These are phyloP conservation scores for Ogataea pilisensis DNA, from an alignment of 805 yeast species.

Conservation along the genomic window DNA sequence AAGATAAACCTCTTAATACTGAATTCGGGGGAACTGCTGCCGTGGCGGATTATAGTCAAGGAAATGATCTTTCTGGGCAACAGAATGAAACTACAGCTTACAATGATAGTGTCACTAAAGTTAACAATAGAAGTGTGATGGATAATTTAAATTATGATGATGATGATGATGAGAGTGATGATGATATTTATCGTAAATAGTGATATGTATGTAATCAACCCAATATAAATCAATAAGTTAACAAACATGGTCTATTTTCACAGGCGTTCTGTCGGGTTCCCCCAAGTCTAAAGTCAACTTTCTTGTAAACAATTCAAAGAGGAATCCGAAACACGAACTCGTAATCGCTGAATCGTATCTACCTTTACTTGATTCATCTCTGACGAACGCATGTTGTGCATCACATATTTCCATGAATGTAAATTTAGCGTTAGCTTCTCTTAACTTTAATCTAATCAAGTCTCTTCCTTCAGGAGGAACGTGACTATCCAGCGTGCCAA, in stretches of 20 bases:
- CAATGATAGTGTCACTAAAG: constrained; percentile 2
- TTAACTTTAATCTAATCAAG: constrained; percentile 55
- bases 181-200: constrained; percentile 19
- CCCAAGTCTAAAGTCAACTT: constrained; percentile 65
- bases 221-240: constrained; percentile 22
- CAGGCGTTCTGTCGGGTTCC: constrained; percentile 48
- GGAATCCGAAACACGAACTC: constrained; percentile 58
- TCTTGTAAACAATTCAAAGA: constrained; percentile 68
- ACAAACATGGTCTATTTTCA: constrained; percentile 61
- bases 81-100: not conserved
- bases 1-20: constrained; percentile 8
- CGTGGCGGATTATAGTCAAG: not conserved
- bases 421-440: constrained; percentile 56
- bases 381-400: constrained; percentile 80
- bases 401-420: constrained; percentile 72
- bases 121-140: not conserved
- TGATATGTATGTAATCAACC: not conserved
- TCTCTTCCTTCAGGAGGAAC: constrained; percentile 78
- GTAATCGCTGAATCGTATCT: constrained; percentile 79
- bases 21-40: not conserved
- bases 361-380: constrained; percentile 79
- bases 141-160: constrained; percentile 3
- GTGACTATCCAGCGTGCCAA: constrained; percentile 76
- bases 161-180: constrained; percentile 22
- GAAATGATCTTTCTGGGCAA: not conserved